These are phyloP conservation scores for Aspergillus clavatus DNA, from an alignment of 2,329 filamentous ascomycete genomes.

Conservation along the genomic window DNA sequence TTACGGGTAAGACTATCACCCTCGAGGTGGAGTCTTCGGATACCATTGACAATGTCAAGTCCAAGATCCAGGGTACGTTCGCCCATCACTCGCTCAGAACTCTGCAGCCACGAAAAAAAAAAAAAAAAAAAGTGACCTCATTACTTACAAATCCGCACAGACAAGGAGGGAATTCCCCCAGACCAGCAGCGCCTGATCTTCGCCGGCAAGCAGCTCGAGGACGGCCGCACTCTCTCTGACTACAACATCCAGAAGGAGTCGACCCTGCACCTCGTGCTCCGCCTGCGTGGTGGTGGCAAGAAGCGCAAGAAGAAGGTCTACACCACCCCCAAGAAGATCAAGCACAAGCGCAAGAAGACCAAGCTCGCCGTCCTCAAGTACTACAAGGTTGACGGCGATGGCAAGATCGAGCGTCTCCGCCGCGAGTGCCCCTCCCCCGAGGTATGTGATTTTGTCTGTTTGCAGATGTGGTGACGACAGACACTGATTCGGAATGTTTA, in stretches of 20 bases:
- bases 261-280: conserved; percentile 95
- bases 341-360: conserved; percentile 99
- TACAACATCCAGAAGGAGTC: conserved; percentile 99
- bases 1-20: conserved; percentile 99
- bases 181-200: conserved; percentile 99
- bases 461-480: conserved; percentile 32
- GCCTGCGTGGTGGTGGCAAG: conserved; percentile 97
- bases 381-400: conserved; percentile 99
- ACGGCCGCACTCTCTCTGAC: conserved; percentile 96
- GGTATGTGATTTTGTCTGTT: conserved; percentile 52
- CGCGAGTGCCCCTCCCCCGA: conserved; percentile 93
- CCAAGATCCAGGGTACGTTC: conserved; percentile 71
- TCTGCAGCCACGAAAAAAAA: background rate
- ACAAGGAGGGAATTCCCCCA: conserved; percentile 99
- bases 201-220: conserved; percentile 99
- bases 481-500: conserved; percentile 41
- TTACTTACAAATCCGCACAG: conserved; percentile 47
- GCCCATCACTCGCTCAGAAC: background rate
- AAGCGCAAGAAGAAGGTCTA: conserved; percentile 99
- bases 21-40: conserved; percentile 99
- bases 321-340: conserved; percentile 99
- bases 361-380: conserved; percentile 99
- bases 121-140: too few relatives aligned
- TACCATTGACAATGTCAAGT: conserved; percentile 99
- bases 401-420: conserved; percentile 99